Evolutionary conservation across 495 filamentous ascomycete genomes (phyloP).

Genomic region (Penicillium canescens): DNA sequence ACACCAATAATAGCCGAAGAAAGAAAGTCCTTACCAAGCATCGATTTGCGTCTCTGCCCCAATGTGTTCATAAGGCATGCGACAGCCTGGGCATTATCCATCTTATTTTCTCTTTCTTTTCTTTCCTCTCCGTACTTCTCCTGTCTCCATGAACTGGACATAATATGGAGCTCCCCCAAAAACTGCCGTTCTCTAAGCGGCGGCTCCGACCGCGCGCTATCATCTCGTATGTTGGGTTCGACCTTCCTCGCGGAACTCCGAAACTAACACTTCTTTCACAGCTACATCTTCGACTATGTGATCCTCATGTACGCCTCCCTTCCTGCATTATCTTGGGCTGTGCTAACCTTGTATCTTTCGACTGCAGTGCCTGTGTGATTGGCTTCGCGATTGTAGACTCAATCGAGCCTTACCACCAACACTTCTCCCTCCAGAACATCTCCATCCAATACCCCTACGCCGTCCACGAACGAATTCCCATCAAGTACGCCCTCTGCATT

Average conservation of each 20-base stretch:
- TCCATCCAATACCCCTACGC: conserved; percentile 73
- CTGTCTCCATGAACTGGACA: too few species aligned
- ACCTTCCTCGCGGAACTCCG: conserved; percentile 2
- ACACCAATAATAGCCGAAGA: background rate
- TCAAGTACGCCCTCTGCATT: conserved; percentile 55
- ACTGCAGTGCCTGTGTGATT: conserved; percentile 45
- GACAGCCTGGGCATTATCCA: background rate
- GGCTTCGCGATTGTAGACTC: conserved; percentile 56
- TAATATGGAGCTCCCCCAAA: conserved; percentile 41
- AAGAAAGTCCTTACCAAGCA: background rate
- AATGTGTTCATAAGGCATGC: background rate
- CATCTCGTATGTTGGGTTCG: conserved; percentile 47
- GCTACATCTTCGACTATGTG: conserved; percentile 69
- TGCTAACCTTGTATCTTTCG: background rate
- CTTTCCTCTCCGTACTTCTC: background rate
- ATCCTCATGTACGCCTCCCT: conserved; percentile 52
- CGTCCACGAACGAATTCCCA: conserved; percentile 69
- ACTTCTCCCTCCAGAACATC: conserved; percentile 59
- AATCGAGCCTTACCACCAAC: conserved; percentile 59
- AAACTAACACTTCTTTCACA: conserved; percentile 22
- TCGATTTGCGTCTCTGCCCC: too few species aligned
- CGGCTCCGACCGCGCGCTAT: conserved; percentile 49
- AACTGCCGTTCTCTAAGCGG: conserved; percentile 55
- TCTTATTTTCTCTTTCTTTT: background rate
- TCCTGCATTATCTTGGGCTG: conserved; percentile 24